phyloP scores from a whole-genome alignment of 768 basidiomycete species.

The Lactarius akahatsu region DNA sequence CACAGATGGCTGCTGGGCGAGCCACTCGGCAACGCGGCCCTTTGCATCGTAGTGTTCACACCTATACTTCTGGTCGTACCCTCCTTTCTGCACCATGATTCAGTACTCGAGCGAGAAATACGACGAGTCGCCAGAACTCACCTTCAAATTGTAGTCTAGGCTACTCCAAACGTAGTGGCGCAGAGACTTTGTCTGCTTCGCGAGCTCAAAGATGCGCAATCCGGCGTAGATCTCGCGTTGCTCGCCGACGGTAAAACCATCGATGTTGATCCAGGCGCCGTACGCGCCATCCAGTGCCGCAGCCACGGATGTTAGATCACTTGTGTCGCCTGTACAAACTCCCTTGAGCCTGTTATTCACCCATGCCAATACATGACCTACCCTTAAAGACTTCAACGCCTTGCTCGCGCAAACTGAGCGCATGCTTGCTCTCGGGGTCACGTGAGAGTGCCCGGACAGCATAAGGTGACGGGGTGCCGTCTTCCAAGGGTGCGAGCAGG shows the following conservation, averaged over 20 bases:
- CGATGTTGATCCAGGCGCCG: slow-evolving; percentile 42
- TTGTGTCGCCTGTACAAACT: slow-evolving; percentile 14
- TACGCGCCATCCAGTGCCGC: slow-evolving; percentile 36
- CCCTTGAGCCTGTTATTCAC: background rate
- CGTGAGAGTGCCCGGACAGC: slow-evolving; percentile 42
- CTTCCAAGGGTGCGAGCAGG: slow-evolving; percentile 36
- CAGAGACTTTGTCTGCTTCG: slow-evolving; percentile 36
- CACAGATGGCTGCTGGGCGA: slow-evolving; percentile 38
- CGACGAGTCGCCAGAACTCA: slow-evolving; percentile 11
- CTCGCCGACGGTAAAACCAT: slow-evolving; percentile 42
- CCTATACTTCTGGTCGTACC: slow-evolving; percentile 36
- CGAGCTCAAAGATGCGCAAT: slow-evolving; percentile 43
- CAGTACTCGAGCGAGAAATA: background rate
- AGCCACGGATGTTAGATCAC: slow-evolving; percentile 32
- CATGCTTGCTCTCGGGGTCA: slow-evolving; percentile 36
- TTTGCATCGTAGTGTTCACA: slow-evolving; percentile 43
- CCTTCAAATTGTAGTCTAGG: slow-evolving; percentile 42
- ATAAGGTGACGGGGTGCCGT: slow-evolving; percentile 43
- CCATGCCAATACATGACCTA: slow-evolving; percentile 11
- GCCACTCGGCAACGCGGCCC: slow-evolving; percentile 40
- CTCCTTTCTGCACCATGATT: slow-evolving; percentile 21
- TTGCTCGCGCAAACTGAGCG: slow-evolving; percentile 36
- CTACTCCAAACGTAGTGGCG: slow-evolving; percentile 44
- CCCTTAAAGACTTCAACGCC: slow-evolving; percentile 42
- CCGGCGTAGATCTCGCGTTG: slow-evolving; percentile 42